Base-by-base conservation (phyloP, 768 basidiomycete genomes). In the Fomitopsis serialis region DNA sequence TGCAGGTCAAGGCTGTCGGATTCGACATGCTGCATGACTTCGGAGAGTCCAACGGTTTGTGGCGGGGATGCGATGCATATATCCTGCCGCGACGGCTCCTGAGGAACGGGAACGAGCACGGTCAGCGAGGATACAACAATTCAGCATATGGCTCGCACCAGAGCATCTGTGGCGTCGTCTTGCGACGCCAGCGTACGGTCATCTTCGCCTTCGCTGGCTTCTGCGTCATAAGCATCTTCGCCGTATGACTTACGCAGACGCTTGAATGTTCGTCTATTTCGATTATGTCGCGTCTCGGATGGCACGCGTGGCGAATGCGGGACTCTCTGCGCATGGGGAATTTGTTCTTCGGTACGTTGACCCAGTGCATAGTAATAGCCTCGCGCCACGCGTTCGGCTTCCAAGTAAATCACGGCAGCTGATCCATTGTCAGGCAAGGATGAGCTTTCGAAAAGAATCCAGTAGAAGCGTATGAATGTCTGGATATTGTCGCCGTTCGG, bases 401-500 rank as follows among this genome's bases (percentile, higher is more conserved):
- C 22, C 15, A 50, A 45, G n/a, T n/a, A 45, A 55, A 40, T 36
- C 43, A 42, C 43, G 13, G 6, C 8, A 48, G n/a, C 21, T 15
- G 10, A 17, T 48, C 57, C 32, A n/a, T 51, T 43, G n/a, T 49
- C 15, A 2, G 4, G 51, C 29, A 2, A 5, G 19, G n/a, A 7
- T 25, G 11, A 15, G 4, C 3, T 45, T 29, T 23, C 9, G 21
- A 19, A 45, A 22, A 61, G 45, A 15, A 48, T 15, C 67, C 66
- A 68, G 51, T 61, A 67, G 50, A 64, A 65, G 27, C 50, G 52
- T 40, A 67, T 56, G 55, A 69, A 68, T 10, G 62, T 34, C 5
- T 32, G 2, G 7, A n/a, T 13, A 1, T 45, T 51, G 36, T 35
- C 43, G 12, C 42, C 35, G 11, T 29, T 25, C 8, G 24, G 15